A percentile compares a stretch with the other conserved stretches of the same genome.
Evolutionary conservation across 2,329 filamentous ascomycete genomes (phyloP).

Genomic region (Emergomyces orientalis): DNA sequence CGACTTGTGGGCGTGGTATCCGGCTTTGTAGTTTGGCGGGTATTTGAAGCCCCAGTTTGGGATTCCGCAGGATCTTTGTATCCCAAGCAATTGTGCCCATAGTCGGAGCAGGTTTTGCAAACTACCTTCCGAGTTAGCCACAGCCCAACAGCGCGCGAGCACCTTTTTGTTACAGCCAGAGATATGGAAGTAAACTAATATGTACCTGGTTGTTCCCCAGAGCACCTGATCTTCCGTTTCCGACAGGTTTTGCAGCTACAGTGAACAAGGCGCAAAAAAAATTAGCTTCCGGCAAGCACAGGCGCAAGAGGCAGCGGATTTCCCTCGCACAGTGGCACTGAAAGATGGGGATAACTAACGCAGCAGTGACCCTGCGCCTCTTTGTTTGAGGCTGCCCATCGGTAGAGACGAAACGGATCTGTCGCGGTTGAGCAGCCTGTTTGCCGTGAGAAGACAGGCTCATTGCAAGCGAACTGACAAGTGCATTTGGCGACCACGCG

Average conservation of each 20-base stretch:
- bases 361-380: slow-evolving; percentile 67
- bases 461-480: slow-evolving; percentile 18
- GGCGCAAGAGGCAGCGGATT: not conserved
- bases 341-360: slow-evolving; percentile 44
- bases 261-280: not conserved
- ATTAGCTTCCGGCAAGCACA: not conserved
- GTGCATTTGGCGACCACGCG: not conserved
- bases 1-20: slow-evolving; percentile 18
- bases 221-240: slow-evolving; percentile 66
- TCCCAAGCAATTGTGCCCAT: slow-evolving; percentile 59
- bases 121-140: slow-evolving; percentile 22
- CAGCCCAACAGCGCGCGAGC: not conserved
- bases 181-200: slow-evolving; percentile 4
- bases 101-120: slow-evolving; percentile 64
- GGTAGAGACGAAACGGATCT: slow-evolving; percentile 71
- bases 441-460: slow-evolving; percentile 19
- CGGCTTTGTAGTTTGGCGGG: slow-evolving; percentile 19
- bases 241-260: slow-evolving; percentile 61
- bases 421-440: slow-evolving; percentile 23
- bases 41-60: slow-evolving; percentile 12
- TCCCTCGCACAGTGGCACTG: slow-evolving; percentile 3
- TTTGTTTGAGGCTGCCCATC: slow-evolving; percentile 74
- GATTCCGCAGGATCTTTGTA: slow-evolving; percentile 46
- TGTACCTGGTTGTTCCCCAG: slow-evolving; percentile 56
- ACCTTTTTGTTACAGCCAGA: not conserved